phyloP scores from a whole-genome alignment of 768 basidiomycete genomes.

The Crucibulum laeve region DNA sequence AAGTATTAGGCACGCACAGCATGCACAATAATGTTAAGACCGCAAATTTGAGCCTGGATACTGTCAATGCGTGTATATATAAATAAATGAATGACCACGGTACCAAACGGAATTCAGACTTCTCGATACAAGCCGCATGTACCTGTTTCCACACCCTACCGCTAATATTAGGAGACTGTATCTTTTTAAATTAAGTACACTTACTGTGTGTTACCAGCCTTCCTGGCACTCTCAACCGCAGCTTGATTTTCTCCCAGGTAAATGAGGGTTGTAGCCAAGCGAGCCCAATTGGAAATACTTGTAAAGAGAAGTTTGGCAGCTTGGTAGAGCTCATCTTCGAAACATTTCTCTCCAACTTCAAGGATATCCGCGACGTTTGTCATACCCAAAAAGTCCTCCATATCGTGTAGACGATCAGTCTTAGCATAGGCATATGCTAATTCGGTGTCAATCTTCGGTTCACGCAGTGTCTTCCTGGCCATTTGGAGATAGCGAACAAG shows the following conservation, averaged over 20 bases:
- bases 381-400: slow-evolving; percentile 99
- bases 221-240: slow-evolving; percentile 98
- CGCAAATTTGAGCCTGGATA: slow-evolving; percentile 90
- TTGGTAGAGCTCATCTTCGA: slow-evolving; percentile 96
- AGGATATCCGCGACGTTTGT: slow-evolving; percentile 98
- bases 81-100: slow-evolving; percentile 16
- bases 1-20: slow-evolving; percentile 29
- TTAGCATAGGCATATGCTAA: slow-evolving; percentile 98
- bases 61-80: slow-evolving; percentile 4
- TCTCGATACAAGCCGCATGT: slow-evolving; percentile 97
- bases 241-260: slow-evolving; percentile 98
- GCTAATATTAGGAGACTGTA: slow-evolving; percentile 5
- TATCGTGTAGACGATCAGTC: slow-evolving; percentile 91
- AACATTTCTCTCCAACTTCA: slow-evolving; percentile 98
- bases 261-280: slow-evolving; percentile 95
- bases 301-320: slow-evolving; percentile 94
- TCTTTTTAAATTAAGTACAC: slow-evolving; percentile 18
- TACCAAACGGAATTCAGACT: slow-evolving; percentile 90
- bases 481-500: slow-evolving; percentile 97
- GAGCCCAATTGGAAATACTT: slow-evolving; percentile 98
- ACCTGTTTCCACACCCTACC: slow-evolving; percentile 99
- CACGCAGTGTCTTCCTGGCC: slow-evolving; percentile 95
- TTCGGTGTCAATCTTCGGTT: slow-evolving; percentile 98
- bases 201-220: slow-evolving; percentile 97
- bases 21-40: slow-evolving; percentile 96